phyloP scores from a whole-genome alignment of 306 rosid species.

The Bauhinia variegata region DNA sequence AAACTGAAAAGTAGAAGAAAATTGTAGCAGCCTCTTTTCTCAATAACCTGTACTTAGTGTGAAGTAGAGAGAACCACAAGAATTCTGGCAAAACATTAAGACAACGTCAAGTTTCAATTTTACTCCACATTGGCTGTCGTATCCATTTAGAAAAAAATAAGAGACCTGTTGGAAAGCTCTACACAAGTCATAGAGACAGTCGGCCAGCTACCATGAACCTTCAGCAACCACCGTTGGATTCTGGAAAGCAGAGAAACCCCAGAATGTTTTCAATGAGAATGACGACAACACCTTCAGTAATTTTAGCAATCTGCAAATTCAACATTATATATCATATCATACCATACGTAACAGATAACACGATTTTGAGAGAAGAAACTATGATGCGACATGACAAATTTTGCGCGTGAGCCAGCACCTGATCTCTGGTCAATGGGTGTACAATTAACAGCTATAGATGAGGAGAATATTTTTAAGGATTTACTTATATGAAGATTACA shows the following conservation, averaged over 20 bases:
- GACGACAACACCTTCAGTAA: constrained; percentile 76
- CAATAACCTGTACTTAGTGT: background rate
- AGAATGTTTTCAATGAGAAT: constrained; percentile 79
- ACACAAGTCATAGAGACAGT: constrained; percentile 13
- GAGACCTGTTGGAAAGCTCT: constrained; percentile 1
- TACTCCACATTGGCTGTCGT: constrained; percentile 20
- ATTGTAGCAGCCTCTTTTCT: background rate
- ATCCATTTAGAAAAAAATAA: constrained; percentile 7
- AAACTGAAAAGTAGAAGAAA: background rate
- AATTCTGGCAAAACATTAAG: constrained; percentile 13
- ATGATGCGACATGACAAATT: too few species aligned
- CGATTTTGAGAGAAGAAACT: too few species aligned
- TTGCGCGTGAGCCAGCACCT: too few species aligned
- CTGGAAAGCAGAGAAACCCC: constrained; percentile 79
- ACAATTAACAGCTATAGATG: too few species aligned
- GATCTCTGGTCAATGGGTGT: too few species aligned
- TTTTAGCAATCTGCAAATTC: constrained; percentile 73
- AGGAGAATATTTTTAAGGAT: too few species aligned
- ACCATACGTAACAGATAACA: constrained; percentile 8
- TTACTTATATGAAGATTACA: too few species aligned
- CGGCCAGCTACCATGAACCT: constrained; percentile 76
- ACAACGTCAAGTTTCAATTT: constrained; percentile 2
- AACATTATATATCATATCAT: constrained; percentile 1
- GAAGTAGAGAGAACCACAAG: constrained; percentile 4
- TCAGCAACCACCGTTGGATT: constrained; percentile 84